phyloP scores from a whole-genome alignment of 2,329 filamentous ascomycete genomes.

The Aspergillus chevalieri region DNA sequence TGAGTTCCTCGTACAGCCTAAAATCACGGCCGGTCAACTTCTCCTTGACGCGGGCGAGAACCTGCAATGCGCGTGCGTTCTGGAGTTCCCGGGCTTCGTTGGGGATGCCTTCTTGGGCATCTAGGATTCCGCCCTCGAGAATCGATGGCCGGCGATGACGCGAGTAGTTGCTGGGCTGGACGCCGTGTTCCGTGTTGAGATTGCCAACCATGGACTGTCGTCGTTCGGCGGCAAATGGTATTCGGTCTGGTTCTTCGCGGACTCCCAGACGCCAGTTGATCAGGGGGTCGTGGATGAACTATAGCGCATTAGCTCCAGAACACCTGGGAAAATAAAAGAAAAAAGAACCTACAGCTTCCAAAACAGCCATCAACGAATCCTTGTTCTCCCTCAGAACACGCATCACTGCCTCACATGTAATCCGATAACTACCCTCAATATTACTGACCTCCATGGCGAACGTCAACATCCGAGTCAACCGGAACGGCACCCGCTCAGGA shows the following conservation, averaged over 20 bases:
- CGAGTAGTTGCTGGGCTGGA: constrained; percentile 59
- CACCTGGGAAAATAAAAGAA: neutral
- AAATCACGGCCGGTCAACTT: constrained; percentile 95
- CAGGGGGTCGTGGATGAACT: constrained; percentile 99
- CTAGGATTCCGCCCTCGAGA: constrained; percentile 52
- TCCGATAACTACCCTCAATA: constrained; percentile 96
- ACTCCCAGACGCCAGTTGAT: constrained; percentile 85
- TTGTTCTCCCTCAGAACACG: constrained; percentile 93
- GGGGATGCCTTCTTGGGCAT: constrained; percentile 35
- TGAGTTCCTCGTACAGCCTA: constrained; percentile 75
- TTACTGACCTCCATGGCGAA: constrained; percentile 99
- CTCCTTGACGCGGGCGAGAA: constrained; percentile 84
- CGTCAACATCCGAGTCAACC: constrained; percentile 95
- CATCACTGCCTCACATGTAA: constrained; percentile 98
- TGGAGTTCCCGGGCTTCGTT: constrained; percentile 64
- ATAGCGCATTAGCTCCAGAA: constrained; percentile 10
- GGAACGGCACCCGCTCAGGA: constrained; percentile 94
- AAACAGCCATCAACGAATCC: constrained; percentile 94
- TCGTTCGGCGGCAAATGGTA: constrained; percentile 56
- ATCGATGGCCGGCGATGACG: constrained; percentile 65
- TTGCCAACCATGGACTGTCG: constrained; percentile 53
- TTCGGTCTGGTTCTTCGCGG: constrained; percentile 55
- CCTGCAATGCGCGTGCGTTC: constrained; percentile 87
- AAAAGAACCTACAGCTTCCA: constrained; percentile 75
- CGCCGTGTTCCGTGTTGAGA: constrained; percentile 44